Conservation (phyloP, 2,329 filamentous ascomycete genomes). For the Rutstroemia sp. region DNA sequence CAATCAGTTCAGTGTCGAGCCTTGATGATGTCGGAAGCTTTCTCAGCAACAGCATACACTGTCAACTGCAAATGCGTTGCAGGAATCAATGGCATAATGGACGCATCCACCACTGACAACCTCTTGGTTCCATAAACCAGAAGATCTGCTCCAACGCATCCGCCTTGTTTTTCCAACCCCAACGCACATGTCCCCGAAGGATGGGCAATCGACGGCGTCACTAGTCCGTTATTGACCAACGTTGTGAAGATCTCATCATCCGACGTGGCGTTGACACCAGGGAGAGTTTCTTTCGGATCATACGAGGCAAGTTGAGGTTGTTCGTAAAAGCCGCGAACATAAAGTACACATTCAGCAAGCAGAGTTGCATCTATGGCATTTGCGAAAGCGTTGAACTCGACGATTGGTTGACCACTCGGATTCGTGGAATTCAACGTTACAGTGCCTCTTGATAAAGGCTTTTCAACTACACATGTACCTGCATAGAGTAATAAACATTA, state of each 20-base stretch:
- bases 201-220: slow-evolving; percentile 4
- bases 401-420: slow-evolving; percentile 13
- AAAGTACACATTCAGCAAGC: not conserved
- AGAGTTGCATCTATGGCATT: not conserved
- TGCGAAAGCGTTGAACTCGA: slow-evolving; percentile 36
- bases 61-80: slow-evolving; percentile 19
- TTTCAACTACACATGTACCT: not conserved
- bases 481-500: not conserved
- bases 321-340: not conserved
- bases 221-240: not conserved
- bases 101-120: slow-evolving; percentile 22
- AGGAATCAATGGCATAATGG: slow-evolving; percentile 21
- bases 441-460: slow-evolving; percentile 36
- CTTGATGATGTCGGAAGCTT: slow-evolving; percentile 14
- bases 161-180: slow-evolving; percentile 10
- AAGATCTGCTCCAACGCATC: slow-evolving; percentile 22
- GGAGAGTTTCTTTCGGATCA: not conserved
- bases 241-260: not conserved
- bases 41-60: slow-evolving; percentile 25
- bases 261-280: not conserved
- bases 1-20: not conserved
- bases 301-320: not conserved
- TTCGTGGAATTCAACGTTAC: slow-evolving; percentile 35
- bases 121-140: slow-evolving; percentile 22
- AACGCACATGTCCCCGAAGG: slow-evolving; percentile 12